A percentile compares a stretch with the other conserved stretches of the same genome.
Conservation (phyloP, 805 yeast genomes). For the Myxozyma mucilagina region DNA sequence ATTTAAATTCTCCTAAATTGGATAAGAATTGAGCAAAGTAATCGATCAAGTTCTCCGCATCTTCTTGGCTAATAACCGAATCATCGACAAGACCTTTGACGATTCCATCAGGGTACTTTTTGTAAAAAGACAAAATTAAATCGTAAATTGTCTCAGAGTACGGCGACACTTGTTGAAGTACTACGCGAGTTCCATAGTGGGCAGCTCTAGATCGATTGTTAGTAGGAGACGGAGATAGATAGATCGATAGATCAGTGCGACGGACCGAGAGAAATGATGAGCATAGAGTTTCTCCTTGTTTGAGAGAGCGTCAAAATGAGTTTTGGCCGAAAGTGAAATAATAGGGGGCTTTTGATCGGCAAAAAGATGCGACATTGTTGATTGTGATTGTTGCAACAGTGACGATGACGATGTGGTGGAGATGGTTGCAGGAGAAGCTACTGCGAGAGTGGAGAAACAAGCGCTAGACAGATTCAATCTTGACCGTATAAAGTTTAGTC, state of each 20-base stretch:
- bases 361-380: conserved; percentile 4
- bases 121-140: conserved; percentile 61
- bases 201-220: conserved; percentile 50
- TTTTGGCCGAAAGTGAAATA: conserved; percentile 65
- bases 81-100: neutral
- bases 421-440: too few species aligned
- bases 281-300: conserved; percentile 68
- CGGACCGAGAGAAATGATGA: conserved; percentile 66
- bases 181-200: conserved; percentile 79
- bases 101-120: conserved; percentile 44
- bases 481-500: too few species aligned
- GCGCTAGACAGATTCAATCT: too few species aligned
- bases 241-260: neutral
- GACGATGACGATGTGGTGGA: neutral
- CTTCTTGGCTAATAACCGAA: conserved; percentile 41
- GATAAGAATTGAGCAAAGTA: conserved; percentile 64
- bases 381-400: neutral
- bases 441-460: too few species aligned
- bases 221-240: neutral
- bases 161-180: conserved; percentile 76
- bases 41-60: conserved; percentile 51
- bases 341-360: conserved; percentile 72
- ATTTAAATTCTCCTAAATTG: conserved; percentile 74
- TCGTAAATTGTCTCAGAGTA: conserved; percentile 78
- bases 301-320: conserved; percentile 66